Conservation (phyloP, 192 early-diverging fungal species). For the Jimgerdemannia lactiflua region DNA sequence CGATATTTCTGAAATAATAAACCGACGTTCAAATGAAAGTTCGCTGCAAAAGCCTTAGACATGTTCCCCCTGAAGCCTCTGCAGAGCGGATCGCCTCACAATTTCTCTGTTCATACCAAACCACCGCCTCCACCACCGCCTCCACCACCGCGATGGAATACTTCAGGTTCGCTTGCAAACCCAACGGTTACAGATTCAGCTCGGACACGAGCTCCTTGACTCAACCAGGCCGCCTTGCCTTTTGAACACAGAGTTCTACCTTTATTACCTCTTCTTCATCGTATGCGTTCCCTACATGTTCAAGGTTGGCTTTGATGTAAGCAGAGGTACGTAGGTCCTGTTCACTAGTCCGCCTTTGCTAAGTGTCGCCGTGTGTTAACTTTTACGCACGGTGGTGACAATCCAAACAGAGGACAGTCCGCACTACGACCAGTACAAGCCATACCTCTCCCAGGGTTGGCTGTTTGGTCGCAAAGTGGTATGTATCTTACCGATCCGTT, state of each 20-base stretch:
- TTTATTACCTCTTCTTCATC: constrained; percentile 64
- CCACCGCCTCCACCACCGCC: too few relatives aligned
- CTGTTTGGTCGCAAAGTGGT: constrained; percentile 63
- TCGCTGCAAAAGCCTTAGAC: too few relatives aligned
- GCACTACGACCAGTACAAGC: constrained; percentile 40
- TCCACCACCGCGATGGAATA: constrained; percentile 2
- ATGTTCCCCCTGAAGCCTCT: too few relatives aligned
- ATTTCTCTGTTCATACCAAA: too few relatives aligned
- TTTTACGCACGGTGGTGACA: too few relatives aligned
- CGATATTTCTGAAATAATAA: not conserved
- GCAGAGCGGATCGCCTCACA: too few relatives aligned
- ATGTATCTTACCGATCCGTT: constrained; percentile 4
- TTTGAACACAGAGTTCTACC: constrained; percentile 61
- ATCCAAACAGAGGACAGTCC: constrained; percentile 27
- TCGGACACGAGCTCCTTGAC: not conserved
- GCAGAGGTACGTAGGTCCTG: constrained; percentile 44
- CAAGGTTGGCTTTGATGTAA: constrained; percentile 50
- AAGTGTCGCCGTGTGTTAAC: too few relatives aligned
- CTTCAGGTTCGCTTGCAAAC: not conserved
- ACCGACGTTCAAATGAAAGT: too few relatives aligned
- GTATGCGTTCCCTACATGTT: constrained; percentile 64
- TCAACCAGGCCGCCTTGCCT: not conserved
- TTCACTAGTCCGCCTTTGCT: too few relatives aligned
- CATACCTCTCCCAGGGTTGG: constrained; percentile 63
- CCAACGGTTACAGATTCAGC: not conserved